Percentiles rank a stretch among this genome's conserved stretches.
phyloP scores from a whole-genome alignment of 2,329 filamentous ascomycete species.

The Colletotrichum destructivum region DNA sequence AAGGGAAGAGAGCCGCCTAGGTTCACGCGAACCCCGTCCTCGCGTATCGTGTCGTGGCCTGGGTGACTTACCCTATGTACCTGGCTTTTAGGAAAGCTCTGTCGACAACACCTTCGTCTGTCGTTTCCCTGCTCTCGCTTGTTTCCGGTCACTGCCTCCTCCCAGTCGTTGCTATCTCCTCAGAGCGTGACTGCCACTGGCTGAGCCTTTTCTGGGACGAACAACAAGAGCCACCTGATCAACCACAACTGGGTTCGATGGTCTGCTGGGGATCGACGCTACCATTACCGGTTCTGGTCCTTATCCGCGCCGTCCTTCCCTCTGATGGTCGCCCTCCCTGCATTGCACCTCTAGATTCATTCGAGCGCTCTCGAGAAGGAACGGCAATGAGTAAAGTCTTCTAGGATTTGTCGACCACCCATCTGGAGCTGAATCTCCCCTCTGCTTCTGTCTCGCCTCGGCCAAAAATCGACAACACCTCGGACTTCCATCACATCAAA shows the following conservation, averaged over 20 bases:
- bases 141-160: background rate
- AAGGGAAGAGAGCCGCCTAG: background rate
- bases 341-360: slow-evolving; percentile 14
- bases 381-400: slow-evolving; percentile 19
- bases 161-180: slow-evolving; percentile 1
- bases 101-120: background rate
- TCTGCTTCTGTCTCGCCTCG: background rate
- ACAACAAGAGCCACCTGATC: slow-evolving; percentile 9
- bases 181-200: slow-evolving; percentile 7
- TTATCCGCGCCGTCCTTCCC: slow-evolving; percentile 13
- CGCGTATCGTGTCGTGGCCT: background rate
- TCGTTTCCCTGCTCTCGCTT: background rate
- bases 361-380: slow-evolving; percentile 16
- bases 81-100: background rate
- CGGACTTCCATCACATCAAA: slow-evolving; percentile 2
- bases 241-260: slow-evolving; percentile 17
- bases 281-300: slow-evolving; percentile 33
- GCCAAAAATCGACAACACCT: slow-evolving; percentile 8
- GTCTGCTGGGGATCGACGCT: slow-evolving; percentile 33
- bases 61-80: background rate
- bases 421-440: background rate
- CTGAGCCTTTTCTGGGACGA: slow-evolving; percentile 8
- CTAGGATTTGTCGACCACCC: slow-evolving; percentile 22
- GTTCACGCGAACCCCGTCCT: background rate
- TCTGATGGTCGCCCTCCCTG: slow-evolving; percentile 5